A percentile compares a stretch with the other conserved stretches of the same genome.
phyloP scores from a whole-genome alignment of 2,329 filamentous ascomycete species.

The Furcasterigmium sp. region DNA sequence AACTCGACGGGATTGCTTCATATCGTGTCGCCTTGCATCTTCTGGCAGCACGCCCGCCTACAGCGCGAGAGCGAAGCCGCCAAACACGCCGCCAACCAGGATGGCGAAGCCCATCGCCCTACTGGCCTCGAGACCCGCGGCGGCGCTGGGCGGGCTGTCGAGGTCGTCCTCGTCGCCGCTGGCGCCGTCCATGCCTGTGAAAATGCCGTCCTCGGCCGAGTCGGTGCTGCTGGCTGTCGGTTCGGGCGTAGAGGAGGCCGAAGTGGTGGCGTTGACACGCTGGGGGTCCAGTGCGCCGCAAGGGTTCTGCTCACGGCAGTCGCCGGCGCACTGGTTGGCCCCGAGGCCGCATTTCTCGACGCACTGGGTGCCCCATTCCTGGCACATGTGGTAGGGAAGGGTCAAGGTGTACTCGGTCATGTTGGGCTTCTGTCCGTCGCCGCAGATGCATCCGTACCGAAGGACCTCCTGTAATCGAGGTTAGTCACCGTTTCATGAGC shows the following conservation, averaged over 20 bases:
- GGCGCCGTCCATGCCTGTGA: conserved; percentile 20
- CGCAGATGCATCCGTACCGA: conserved; percentile 68
- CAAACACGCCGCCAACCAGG: conserved; percentile 30
- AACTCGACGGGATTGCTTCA: too few relatives aligned
- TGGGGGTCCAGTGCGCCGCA: conserved; percentile 67
- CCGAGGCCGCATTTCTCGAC: conserved; percentile 47
- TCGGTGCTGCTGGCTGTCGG: conserved; percentile 20
- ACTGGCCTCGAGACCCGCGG: conserved; percentile 24
- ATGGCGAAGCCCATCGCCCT: conserved; percentile 30
- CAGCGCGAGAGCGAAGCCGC: conserved; percentile 34
- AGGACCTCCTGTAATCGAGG: conserved; percentile 43
- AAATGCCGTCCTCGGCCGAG: conserved; percentile 29
- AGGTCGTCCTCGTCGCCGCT: conserved; percentile 7
- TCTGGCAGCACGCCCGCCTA: too few relatives aligned
- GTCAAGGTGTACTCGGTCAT: conserved; percentile 73
- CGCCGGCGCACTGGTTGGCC: conserved; percentile 52
- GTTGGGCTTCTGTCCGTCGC: conserved; percentile 62
- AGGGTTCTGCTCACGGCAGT: conserved; percentile 61
- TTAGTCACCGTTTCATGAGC: neutral
- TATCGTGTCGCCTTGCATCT: too few relatives aligned
- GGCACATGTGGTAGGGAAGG: conserved; percentile 72
- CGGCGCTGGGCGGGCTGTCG: conserved; percentile 13
- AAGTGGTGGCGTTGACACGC: conserved; percentile 49
- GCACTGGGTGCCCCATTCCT: conserved; percentile 66
- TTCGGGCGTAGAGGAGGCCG: conserved; percentile 34